phyloP scores from a whole-genome alignment of 805 yeast species.

The Lachancea nothofagi region DNA sequence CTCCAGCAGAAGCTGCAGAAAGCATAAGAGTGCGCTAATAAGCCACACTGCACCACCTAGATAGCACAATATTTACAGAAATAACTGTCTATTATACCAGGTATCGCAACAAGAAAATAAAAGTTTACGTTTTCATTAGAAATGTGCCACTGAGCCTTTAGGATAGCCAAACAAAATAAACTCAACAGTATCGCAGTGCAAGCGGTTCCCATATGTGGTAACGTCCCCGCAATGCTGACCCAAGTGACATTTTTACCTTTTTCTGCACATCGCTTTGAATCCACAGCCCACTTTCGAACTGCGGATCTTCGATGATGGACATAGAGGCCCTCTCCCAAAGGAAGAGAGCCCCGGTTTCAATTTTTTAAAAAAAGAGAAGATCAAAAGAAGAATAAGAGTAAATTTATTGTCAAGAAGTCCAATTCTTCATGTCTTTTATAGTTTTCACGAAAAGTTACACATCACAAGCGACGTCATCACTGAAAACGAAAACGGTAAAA shows the following conservation, averaged over 20 bases:
- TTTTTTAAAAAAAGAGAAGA: constrained; percentile 2
- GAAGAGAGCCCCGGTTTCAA: constrained; percentile 7
- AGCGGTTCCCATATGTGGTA: constrained; percentile 3
- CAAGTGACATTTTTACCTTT: constrained; percentile 8
- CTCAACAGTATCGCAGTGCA: constrained; percentile 6
- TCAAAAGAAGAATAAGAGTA: background rate
- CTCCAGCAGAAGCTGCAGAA: constrained; percentile 10
- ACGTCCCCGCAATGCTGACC: constrained; percentile 12
- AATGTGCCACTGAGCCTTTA: constrained; percentile 27
- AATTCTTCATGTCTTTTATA: background rate
- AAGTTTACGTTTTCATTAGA: too few relatives aligned
- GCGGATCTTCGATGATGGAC: constrained; percentile 46
- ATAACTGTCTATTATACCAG: too few relatives aligned
- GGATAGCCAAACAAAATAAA: constrained; percentile 10
- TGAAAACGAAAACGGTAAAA: background rate
- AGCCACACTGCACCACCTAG: background rate
- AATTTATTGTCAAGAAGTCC: background rate
- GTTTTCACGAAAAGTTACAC: background rate
- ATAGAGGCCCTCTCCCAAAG: constrained; percentile 1
- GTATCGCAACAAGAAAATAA: too few relatives aligned
- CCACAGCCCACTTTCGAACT: constrained; percentile 35
- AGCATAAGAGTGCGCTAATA: background rate
- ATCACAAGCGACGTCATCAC: background rate
- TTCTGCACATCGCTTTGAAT: constrained; percentile 45
- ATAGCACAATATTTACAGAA: too few relatives aligned